Base-by-base conservation (phyloP, 257 asterid species). In the Thymus quinquecostatus region DNA sequence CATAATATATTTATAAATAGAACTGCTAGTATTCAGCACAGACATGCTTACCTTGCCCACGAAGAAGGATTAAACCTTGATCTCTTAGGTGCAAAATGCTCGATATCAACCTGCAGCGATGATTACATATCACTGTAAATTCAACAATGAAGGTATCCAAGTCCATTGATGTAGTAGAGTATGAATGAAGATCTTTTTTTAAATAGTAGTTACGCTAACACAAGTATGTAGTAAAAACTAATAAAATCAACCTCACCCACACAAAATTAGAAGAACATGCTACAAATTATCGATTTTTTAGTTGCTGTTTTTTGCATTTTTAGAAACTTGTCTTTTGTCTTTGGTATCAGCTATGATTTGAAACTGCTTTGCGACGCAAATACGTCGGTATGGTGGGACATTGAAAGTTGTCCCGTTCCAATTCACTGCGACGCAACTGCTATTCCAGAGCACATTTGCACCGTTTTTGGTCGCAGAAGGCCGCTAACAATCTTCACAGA, bases 41-140 rank as follows among this genome's bases (percentile, higher is more conserved):
- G 14, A 60, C 60, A 50, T 63, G 41, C 21, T 5, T 69, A 88
- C 98, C 88, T 92, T 74, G 92, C 86, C 89, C 95, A 88, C 33
- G 97, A 86, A 70, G 96, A 87, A 21, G 21, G 21, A 65, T 69
- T 70, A 6, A 43, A 75, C 75, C 56, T 90, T 44, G 91, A 73
- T 75, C 88, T 84, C 75, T 77, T 86, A 71, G 71, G 33, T 13
- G 85, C 40, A 54, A 80, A 86, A 83, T 73, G 83, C 73, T 81
- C 90, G 36, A 83, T 47, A 57, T 71, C 89, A 49, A 87, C 73
- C 97, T 92, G 84, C 34, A 33, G 68, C 10, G 13, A 69, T 8
- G 53, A 82, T 21, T 33, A 54, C 34, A 49, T 28, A 47, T 29
- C 77, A 77, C 21, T 8, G 21, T 41, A 8, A 12, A 55, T 36